Base-by-base conservation (phyloP, 495 filamentous ascomycete genomes). In the Articulospora tetracladia region DNA sequence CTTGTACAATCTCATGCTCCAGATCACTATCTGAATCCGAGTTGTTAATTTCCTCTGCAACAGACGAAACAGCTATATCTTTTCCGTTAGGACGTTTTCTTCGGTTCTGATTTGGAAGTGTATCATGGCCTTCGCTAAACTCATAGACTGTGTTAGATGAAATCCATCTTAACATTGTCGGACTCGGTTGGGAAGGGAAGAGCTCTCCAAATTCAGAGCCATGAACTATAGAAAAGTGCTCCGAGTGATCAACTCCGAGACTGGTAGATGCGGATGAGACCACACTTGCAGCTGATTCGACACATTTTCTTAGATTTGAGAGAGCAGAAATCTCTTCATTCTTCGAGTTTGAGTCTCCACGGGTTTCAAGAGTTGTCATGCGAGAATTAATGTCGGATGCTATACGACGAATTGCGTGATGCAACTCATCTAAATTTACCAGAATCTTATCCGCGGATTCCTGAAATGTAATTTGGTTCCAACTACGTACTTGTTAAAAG, bases 401-500 rank as follows among this genome's bases (percentile, higher is more conserved):
- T 36, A 66, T 51, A 0, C 55, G 54, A 15, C 55, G 55, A 17
- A 66, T 66, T 17, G 54, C 20, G n/a, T 55, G 30, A 41, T 61
- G 23, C 3, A 61, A 3, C 36, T 62, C 58, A 15, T 59, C 63
- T n/a, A 61, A 51, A 56, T 59, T 62, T 17, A 55, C 49, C 13
- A 66, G 30, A 23, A 62, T 62, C 48, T 66, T 61, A 23, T 62
- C 59, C 11, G 34, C 59, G 50, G 63, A 65, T 39, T 65, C 59
- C 52, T 61, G 47, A 17, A 61, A 50, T 25, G 58, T 58, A 19
- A 61, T 53, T 36, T 65, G 58, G n/a, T 65, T 61, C 53, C 55
- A 61, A 20, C 63, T 62, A 41, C 17, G 50, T 12, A 23, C 3
- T 23, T 6, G 8, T 30, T 20, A 7, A 19, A 30, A 26, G 10